These are phyloP conservation scores for Xerocomus spinulosus DNA, from an alignment of 768 basidiomycete genomes.

Conservation along the genomic window DNA sequence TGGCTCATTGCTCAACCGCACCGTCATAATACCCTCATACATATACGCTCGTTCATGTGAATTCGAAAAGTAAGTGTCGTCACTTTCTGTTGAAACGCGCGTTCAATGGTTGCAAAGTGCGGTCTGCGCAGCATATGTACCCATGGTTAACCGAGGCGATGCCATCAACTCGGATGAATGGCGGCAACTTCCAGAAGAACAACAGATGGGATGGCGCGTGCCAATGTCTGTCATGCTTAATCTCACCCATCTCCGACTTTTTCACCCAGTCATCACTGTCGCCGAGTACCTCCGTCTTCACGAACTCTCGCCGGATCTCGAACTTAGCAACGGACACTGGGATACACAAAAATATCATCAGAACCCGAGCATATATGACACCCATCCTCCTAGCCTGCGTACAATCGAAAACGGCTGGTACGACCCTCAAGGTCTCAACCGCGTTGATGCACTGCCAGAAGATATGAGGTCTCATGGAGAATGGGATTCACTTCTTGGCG, in stretches of 20 bases:
- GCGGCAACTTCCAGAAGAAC: slow-evolving; percentile 34
- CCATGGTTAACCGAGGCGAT: slow-evolving; percentile 44
- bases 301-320: slow-evolving; percentile 29
- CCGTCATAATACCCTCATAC: slow-evolving; percentile 40
- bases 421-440: slow-evolving; percentile 33
- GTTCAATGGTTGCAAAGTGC: slow-evolving; percentile 16
- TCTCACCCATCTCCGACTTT: slow-evolving; percentile 36
- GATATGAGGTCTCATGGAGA: slow-evolving; percentile 31
- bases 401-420: slow-evolving; percentile 39
- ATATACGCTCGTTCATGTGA: slow-evolving; percentile 46
- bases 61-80: slow-evolving; percentile 19
- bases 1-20: slow-evolving; percentile 40
- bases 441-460: slow-evolving; percentile 36
- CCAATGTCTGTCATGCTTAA: slow-evolving; percentile 40
- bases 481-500: slow-evolving; percentile 20
- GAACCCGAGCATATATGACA: slow-evolving; percentile 26
- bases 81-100: neutral
- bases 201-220: slow-evolving; percentile 35
- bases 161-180: slow-evolving; percentile 40
- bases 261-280: slow-evolving; percentile 38
- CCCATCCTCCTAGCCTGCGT: slow-evolving; percentile 25
- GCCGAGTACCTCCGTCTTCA: slow-evolving; percentile 43
- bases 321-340: slow-evolving; percentile 39
- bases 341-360: slow-evolving; percentile 32
- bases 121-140: slow-evolving; percentile 38